phyloP scores from a whole-genome alignment of 257 asterid genomes.

The Eustoma russellianum region DNA sequence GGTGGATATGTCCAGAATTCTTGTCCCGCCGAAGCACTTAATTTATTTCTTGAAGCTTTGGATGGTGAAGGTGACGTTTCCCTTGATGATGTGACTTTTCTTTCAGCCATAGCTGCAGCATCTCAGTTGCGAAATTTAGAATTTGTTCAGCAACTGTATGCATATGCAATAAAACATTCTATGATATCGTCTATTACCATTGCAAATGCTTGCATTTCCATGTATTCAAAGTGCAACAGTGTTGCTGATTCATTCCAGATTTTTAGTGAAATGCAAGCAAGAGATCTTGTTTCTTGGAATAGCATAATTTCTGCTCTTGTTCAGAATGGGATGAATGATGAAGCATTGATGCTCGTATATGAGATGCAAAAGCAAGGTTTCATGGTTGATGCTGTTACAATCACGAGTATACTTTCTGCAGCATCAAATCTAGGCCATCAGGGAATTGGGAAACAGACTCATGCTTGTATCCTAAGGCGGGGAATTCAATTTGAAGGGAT shows the following conservation, averaged over 20 bases:
- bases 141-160: constrained; percentile 51
- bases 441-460: constrained; percentile 55
- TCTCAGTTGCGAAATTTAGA: constrained; percentile 48
- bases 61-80: constrained; percentile 25
- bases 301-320: constrained; percentile 62
- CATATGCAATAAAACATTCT: constrained; percentile 44
- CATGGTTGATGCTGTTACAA: constrained; percentile 43
- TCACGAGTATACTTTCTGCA: constrained; percentile 62
- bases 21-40: constrained; percentile 37
- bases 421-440: constrained; percentile 59
- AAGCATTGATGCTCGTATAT: constrained; percentile 60
- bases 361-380: constrained; percentile 64
- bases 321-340: constrained; percentile 53
- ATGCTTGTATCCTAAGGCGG: constrained; percentile 57
- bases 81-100: constrained; percentile 56
- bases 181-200: constrained; percentile 33
- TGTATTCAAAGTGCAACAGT: constrained; percentile 54
- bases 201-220: constrained; percentile 41
- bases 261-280: constrained; percentile 47
- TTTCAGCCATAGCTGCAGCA: constrained; percentile 52
- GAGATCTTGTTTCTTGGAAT: constrained; percentile 76
- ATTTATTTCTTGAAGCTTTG: constrained; percentile 44
- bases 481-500: constrained; percentile 52
- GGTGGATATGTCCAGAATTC: constrained; percentile 52
- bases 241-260: constrained; percentile 43